Base-by-base conservation (phyloP, 345 rosid genomes). In the Populus pruinosa region DNA sequence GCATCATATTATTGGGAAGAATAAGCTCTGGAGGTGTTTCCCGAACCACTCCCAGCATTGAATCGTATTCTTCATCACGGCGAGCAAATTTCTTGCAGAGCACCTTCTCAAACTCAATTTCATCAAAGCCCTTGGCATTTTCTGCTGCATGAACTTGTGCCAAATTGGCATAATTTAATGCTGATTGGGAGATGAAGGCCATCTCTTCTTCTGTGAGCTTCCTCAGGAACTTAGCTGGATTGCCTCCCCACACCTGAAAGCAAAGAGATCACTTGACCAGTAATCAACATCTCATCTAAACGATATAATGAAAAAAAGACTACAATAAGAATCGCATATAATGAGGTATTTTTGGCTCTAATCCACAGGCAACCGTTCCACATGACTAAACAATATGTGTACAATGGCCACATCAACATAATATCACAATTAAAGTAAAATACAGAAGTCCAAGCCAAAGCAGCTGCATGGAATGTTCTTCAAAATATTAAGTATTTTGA, bases 151-250 rank as follows among this genome's bases (percentile, higher is more conserved):
- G 98, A 72, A 87, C 95, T 82, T 90, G 93, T 0, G 96, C 98
- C 31, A 96, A 90, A 91, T 92, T 90, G 85, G 87, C 70, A 84
- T 96, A 96, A 83, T 90, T 93, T 80, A 82, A 73, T 66, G 97
- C 94, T 36, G 98, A 92, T 80, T 88, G 84, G 55, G 96, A 69
- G 84, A 93, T 86, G 76, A 93, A 93, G 63, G 89, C 84, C 72
- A 80, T 87, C 88, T 96, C 99, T 72, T 89, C 88, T 23, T 85
- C 90, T 5, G 87, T 87, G 62, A 96, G 96, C 88, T 93, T 92
- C 84, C 99, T 89, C 83, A 93, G 87, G 84, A 95, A 95, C 86
- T 83, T 93, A 73, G 98, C 99, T 29, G 99, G 97, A 83, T 96
- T 93, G 81, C 99, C 99, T 88, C 89, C 99, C 98, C 97, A 95